Percentiles rank a stretch among this genome's conserved stretches.
These are phyloP conservation scores for Termitomyces titanicus DNA, from an alignment of 768 basidiomycete species.

Conservation along the genomic window DNA sequence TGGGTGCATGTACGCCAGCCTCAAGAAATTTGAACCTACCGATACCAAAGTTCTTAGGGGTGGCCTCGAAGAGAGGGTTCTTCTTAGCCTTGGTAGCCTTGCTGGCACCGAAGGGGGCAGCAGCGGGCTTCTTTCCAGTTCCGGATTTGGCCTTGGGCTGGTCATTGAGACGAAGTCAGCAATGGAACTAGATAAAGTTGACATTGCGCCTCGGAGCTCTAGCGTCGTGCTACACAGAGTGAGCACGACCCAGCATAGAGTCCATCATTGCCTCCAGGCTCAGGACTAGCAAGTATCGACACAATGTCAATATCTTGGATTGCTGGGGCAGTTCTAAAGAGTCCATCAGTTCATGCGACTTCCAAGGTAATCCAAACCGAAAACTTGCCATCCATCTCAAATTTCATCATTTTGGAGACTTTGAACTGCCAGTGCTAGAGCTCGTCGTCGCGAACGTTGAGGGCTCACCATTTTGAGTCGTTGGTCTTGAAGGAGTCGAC, in stretches of 20 bases:
- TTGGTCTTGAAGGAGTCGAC: slow-evolving; percentile 36
- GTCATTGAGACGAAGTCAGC: slow-evolving; percentile 86
- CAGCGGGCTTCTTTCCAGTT: slow-evolving; percentile 80
- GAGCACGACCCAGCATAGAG: slow-evolving; percentile 33
- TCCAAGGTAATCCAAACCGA: slow-evolving; percentile 31
- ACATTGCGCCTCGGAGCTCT: slow-evolving; percentile 54
- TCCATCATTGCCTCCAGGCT: slow-evolving; percentile 40
- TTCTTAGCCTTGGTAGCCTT: slow-evolving; percentile 75
- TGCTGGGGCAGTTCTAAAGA: slow-evolving; percentile 23
- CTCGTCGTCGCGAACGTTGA: slow-evolving; percentile 28
- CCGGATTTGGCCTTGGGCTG: slow-evolving; percentile 77
- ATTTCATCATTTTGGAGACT: slow-evolving; percentile 22
- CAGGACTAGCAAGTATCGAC: slow-evolving; percentile 25
- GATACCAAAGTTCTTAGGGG: slow-evolving; percentile 91
- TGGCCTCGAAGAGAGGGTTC: slow-evolving; percentile 95
- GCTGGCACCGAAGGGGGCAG: slow-evolving; percentile 78
- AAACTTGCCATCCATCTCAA: slow-evolving; percentile 54
- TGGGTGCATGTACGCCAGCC: neutral
- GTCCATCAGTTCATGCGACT: slow-evolving; percentile 1
- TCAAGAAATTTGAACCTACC: slow-evolving; percentile 48
- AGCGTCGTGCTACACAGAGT: slow-evolving; percentile 32
- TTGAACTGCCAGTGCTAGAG: slow-evolving; percentile 34
- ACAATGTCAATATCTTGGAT: slow-evolving; percentile 11
- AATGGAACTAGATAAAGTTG: slow-evolving; percentile 26
- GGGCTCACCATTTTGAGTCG: slow-evolving; percentile 51